Evolutionary conservation across 2,329 filamentous ascomycete genomes (phyloP).

Genomic region (Colletotrichum theobromicola): DNA sequence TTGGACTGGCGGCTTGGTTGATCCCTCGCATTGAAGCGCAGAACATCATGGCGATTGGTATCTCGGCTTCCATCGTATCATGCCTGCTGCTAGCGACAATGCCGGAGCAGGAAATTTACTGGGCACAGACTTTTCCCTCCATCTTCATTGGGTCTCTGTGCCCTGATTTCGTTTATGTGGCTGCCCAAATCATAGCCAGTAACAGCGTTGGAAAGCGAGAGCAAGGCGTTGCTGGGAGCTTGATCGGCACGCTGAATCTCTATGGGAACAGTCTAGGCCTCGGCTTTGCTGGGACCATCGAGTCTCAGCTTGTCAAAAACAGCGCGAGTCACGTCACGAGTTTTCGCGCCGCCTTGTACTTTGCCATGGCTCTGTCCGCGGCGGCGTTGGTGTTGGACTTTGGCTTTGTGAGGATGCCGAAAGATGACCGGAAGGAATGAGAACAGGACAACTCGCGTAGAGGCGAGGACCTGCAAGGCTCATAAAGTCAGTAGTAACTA

Average conservation of each 20-base stretch:
- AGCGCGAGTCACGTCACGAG: not conserved
- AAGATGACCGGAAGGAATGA: not conserved
- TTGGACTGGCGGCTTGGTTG: not conserved
- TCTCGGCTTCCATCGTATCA: not conserved
- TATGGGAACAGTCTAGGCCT: not conserved
- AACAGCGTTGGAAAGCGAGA: conserved; percentile 52
- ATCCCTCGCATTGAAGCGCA: not conserved
- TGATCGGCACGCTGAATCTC: not conserved
- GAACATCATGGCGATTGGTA: not conserved
- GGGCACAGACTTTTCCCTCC: not conserved
- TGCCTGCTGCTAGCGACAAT: not conserved
- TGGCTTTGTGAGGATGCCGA: not conserved
- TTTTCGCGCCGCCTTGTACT: not conserved
- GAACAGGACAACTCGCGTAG: not conserved
- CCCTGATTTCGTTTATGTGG: conserved; percentile 55
- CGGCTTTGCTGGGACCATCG: not conserved
- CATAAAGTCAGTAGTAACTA: not conserved
- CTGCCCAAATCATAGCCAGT: conserved; percentile 58
- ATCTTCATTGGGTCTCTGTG: conserved; percentile 37
- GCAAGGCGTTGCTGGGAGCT: conserved; percentile 47
- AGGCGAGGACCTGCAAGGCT: not conserved
- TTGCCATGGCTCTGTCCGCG: not conserved
- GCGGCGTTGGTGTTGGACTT: not conserved
- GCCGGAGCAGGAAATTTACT: not conserved
- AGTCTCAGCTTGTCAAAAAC: not conserved